Evolutionary conservation across 768 basidiomycete species (phyloP).

Genomic region (Amanita pallidorosea): DNA sequence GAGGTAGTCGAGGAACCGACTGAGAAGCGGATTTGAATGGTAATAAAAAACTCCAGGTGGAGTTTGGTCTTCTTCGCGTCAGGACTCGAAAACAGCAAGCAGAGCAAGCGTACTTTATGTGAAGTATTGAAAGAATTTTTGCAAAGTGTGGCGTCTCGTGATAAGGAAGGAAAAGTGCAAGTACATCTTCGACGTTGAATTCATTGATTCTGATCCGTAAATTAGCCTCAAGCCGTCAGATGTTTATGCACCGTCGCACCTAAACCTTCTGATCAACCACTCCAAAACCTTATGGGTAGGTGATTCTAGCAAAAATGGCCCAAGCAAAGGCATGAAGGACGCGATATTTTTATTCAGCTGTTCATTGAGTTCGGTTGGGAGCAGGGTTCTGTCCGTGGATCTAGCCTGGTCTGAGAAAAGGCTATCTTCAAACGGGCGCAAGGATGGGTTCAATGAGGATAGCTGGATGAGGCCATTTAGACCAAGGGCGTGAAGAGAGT

Average conservation of each 20-base stretch:
- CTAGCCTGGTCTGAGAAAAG: conserved; percentile 79
- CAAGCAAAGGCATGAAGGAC: conserved; percentile 57
- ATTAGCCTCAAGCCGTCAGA: conserved; percentile 4
- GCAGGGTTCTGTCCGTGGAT: conserved; percentile 66
- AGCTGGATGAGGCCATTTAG: conserved; percentile 72
- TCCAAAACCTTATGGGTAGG: conserved; percentile 81
- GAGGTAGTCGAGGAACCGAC: conserved; percentile 56
- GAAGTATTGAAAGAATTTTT: conserved; percentile 84
- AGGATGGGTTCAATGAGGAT: conserved; percentile 41
- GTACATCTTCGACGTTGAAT: conserved; percentile 74
- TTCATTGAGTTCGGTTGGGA: conserved; percentile 48
- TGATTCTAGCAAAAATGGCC: conserved; percentile 71
- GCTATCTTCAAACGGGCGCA: conserved; percentile 52
- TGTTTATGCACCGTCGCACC: conserved; percentile 40
- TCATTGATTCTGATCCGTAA: conserved; percentile 63
- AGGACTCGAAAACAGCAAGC: not conserved
- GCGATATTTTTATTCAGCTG: conserved; percentile 53
- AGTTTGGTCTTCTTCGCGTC: conserved; percentile 36
- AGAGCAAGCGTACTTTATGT: conserved; percentile 45
- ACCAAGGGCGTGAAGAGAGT: conserved; percentile 74
- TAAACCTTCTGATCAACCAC: conserved; percentile 90
- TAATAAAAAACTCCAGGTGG: conserved; percentile 57
- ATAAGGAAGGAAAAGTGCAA: conserved; percentile 85
- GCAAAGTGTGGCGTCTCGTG: conserved; percentile 92
- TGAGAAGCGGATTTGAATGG: conserved; percentile 72